Base-by-base conservation (phyloP, 2,329 filamentous ascomycete species). In the Parafenestella ontariensis region DNA sequence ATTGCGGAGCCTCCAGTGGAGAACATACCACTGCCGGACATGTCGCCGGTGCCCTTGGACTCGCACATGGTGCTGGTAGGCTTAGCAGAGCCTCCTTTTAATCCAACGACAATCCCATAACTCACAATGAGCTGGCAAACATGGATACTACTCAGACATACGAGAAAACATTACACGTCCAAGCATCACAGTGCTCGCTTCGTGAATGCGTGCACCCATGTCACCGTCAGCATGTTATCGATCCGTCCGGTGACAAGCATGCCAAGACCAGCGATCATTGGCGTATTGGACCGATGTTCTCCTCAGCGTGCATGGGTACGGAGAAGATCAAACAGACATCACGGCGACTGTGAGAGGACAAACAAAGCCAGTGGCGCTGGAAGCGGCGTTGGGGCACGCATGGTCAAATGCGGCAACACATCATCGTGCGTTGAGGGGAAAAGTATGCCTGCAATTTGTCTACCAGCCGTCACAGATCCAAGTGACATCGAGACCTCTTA, bases 251-350 rank as follows among this genome's bases (percentile, higher is more conserved):
- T n/a, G 24, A 43, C 31, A 50, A 50, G 48, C 48, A 34, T 11
- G 48, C 48, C 48, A n/a, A 44, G 48, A 10, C 21, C 17, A 17
- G 49, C 39, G 43, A 45, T 41, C 28, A 39, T 31, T 46, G 43
- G 44, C 50, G 54, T 49, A 44, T 53, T 54, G 57, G 50, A 24
- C 43, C 33, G 29, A 48, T 4, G 26, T 17, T 33, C 41, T 3
- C 20, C 34, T 36, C 21, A 20, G 17, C 44, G 28, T 28, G 20
- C 23, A 21, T 31, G n/a, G n/a, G 29, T 29, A 31, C 26, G 33
- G 23, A n/a, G 20, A 46, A 11, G n/a, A n/a, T n/a, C n/a, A n/a
- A 28, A 36, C 17, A 31, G 24, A 39, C 18, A 7, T 58, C 48
- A 54, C 48, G 58, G 18, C 21, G 8, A 17, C 24, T 43, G 3